These are phyloP conservation scores for Citeromyces hawaiiensis DNA, from an alignment of 1,139 yeast genomes.

Conservation along the genomic window DNA sequence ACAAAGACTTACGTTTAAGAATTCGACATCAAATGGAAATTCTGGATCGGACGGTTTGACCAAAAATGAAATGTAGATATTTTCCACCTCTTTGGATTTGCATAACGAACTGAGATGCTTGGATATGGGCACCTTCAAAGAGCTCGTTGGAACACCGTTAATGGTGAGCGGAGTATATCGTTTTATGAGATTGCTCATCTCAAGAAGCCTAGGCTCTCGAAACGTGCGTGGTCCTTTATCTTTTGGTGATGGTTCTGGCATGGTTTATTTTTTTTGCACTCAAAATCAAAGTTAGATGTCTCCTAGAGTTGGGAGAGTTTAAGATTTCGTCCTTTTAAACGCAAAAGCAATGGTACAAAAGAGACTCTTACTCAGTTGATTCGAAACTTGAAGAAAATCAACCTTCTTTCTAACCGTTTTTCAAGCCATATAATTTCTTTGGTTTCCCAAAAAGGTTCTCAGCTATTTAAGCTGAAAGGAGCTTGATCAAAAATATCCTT, in stretches of 20 bases:
- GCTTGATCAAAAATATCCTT: too few species aligned
- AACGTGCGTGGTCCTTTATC: not conserved
- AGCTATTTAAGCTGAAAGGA: too few species aligned
- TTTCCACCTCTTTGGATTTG: slow-evolving; percentile 6
- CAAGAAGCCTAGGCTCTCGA: slow-evolving; percentile 5
- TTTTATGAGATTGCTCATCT: slow-evolving; percentile 8
- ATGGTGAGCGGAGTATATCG: slow-evolving; percentile 12
- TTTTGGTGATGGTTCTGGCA: not conserved
- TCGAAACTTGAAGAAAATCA: too few species aligned
- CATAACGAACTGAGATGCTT: slow-evolving; percentile 6
- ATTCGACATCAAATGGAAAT: slow-evolving; percentile 51
- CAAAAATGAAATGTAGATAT: slow-evolving; percentile 14
- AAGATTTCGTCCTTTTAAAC: too few species aligned
- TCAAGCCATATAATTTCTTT: too few species aligned
- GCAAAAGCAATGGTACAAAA: too few species aligned
- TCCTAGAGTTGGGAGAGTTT: too few species aligned
- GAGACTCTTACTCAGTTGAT: too few species aligned
- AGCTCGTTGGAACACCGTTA: slow-evolving; percentile 13
- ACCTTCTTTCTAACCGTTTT: too few species aligned
- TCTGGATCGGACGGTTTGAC: slow-evolving; percentile 58
- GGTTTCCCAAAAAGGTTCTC: too few species aligned
- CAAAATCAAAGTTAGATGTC: too few species aligned
- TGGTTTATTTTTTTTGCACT: too few species aligned
- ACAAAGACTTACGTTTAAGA: slow-evolving; percentile 34
- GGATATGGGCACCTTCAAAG: slow-evolving; percentile 9